A percentile compares a stretch with the other conserved stretches of the same genome.
phyloP scores from a whole-genome alignment of 306 rosid genomes.

The Cucumis sativus region DNA sequence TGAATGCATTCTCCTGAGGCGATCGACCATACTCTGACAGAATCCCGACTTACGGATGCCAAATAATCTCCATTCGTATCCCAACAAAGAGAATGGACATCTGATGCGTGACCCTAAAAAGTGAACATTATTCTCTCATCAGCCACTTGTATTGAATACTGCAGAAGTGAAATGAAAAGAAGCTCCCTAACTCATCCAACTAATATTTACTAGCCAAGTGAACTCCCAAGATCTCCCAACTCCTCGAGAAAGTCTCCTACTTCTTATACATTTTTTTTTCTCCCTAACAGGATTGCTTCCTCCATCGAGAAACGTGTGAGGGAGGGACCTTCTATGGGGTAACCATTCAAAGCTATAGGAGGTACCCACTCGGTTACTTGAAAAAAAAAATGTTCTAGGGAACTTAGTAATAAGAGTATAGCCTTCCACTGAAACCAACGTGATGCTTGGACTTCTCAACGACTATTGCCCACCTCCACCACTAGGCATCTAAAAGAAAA shows the following conservation, averaged over 20 bases:
- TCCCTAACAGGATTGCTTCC: not conserved
- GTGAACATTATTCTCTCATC: slow-evolving; percentile 13
- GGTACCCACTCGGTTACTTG: not conserved
- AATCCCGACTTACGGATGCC: slow-evolving; percentile 74
- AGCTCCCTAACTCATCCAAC: not conserved
- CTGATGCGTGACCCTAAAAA: slow-evolving; percentile 55
- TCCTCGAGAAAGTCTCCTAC: not conserved
- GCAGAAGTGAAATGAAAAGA: not conserved
- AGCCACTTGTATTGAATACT: not conserved
- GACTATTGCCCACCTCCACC: not conserved
- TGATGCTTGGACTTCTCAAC: not conserved
- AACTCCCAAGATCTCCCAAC: too few relatives aligned
- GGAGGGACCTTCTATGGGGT: not conserved
- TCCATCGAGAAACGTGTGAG: not conserved
- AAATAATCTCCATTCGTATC: slow-evolving; percentile 68
- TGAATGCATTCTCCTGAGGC: slow-evolving; percentile 71
- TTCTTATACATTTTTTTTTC: not conserved
- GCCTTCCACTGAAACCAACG: not conserved
- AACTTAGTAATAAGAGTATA: not conserved
- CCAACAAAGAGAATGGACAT: slow-evolving; percentile 65
- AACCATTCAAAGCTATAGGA: not conserved
- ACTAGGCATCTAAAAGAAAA: not conserved
- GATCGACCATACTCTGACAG: slow-evolving; percentile 75
- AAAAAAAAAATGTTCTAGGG: not conserved
- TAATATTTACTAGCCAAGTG: not conserved